phyloP scores from a whole-genome alignment of 2,329 filamentous ascomycete species.

The Aspergillus neoniger region DNA sequence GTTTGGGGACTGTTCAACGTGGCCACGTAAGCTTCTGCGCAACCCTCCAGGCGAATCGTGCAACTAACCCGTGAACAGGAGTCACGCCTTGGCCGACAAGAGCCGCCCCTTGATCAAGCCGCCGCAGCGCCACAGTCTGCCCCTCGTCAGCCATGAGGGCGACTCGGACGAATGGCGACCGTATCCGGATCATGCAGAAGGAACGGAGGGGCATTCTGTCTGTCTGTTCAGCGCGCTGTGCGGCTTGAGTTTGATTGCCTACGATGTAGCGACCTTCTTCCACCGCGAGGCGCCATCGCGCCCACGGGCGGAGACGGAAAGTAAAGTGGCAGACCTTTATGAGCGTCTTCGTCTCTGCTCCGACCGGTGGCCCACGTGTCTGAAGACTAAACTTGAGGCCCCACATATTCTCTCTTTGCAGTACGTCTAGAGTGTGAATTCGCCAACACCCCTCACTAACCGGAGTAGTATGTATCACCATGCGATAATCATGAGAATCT shows the following conservation, averaged over 20 bases:
- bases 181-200: constrained; percentile 21
- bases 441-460: not conserved
- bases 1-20: constrained; percentile 32
- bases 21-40: constrained; percentile 23
- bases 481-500: constrained; percentile 38
- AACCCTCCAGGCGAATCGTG: not conserved
- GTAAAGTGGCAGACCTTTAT: constrained; percentile 18
- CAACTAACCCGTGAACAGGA: constrained; percentile 21
- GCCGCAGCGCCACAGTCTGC: constrained; percentile 16
- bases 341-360: constrained; percentile 22
- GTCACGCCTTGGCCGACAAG: constrained; percentile 23
- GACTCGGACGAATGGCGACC: constrained; percentile 25
- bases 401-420: constrained; percentile 29
- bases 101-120: constrained; percentile 21
- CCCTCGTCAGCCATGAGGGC: constrained; percentile 8
- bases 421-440: constrained; percentile 11
- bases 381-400: constrained; percentile 15
- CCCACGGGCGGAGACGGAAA: constrained; percentile 16
- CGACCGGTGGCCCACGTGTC: constrained; percentile 13
- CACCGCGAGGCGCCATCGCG: constrained; percentile 17
- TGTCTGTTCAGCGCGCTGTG: constrained; percentile 26
- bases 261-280: constrained; percentile 21
- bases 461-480: constrained; percentile 40
- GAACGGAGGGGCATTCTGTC: constrained; percentile 17
- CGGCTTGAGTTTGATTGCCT: constrained; percentile 22